phyloP scores from a whole-genome alignment of 192 early-diverging fungal genomes.

The Gaertneriomyces sp. region DNA sequence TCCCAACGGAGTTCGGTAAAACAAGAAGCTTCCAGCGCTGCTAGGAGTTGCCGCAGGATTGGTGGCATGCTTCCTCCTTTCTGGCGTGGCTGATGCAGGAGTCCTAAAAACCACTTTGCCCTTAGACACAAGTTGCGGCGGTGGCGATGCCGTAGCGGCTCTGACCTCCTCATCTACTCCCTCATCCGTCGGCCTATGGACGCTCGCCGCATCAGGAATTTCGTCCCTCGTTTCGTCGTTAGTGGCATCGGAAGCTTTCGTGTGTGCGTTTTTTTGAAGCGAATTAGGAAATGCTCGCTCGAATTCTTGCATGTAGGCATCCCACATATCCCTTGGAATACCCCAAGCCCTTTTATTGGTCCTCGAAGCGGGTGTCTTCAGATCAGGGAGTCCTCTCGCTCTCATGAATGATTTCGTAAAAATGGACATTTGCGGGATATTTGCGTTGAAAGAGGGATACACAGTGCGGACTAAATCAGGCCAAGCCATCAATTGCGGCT shows the following conservation, averaged over 20 bases:
- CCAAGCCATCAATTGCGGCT: conserved; percentile 20
- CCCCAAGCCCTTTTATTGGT: conserved; percentile 13
- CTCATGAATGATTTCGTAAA: conserved; percentile 15
- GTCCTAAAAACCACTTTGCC: no score
- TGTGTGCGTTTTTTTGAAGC: background rate
- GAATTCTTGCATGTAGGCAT: conserved; percentile 9
- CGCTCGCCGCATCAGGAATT: background rate
- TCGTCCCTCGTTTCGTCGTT: background rate
- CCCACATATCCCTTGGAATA: conserved; percentile 5
- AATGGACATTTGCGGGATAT: conserved; percentile 8
- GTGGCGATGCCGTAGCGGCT: no score
- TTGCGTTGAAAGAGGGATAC: conserved; percentile 18
- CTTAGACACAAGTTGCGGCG: no score
- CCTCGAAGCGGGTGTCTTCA: background rate
- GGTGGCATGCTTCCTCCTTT: no score
- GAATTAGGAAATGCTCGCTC: background rate
- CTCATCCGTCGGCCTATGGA: background rate
- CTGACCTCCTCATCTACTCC: background rate
- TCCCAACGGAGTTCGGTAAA: no score
- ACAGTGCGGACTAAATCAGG: conserved; percentile 19
- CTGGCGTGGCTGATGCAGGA: no score
- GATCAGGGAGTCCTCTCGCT: conserved; percentile 7
- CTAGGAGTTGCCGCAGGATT: no score
- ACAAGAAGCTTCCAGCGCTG: no score
- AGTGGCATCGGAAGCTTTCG: background rate